Evolutionary conservation across 148 eudicot genomes (phyloP), one percentile per base, ranked within the genome.

Genomic region (Amaranthus palmeri): DNA sequence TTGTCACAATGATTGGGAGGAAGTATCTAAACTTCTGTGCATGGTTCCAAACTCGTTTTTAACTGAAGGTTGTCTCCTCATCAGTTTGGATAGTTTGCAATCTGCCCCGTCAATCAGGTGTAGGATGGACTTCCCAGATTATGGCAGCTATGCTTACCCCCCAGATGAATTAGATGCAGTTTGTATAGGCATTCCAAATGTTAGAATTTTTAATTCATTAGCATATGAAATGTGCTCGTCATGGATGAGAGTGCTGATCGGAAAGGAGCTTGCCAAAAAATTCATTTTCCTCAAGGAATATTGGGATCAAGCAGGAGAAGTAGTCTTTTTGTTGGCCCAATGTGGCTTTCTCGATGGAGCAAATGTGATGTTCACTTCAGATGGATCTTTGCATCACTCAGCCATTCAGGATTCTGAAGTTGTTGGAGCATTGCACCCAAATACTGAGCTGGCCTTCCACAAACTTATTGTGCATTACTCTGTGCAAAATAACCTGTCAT

Each of bases 1-100:
- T 62, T 86, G 85, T 83, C 97, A 89, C 80, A 89, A 88, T 81
- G 88, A 95, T 70, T 91, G 93, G 93, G 82, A 68, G 72, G 93
- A 91, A 85, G 88, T 85, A 72, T 86, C 83, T 53, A 84, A 78
- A 78, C 93, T 95, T 76, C 77, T 91, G 50, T 85, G 84, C 53
- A 74, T 86, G 69, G 82, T 89, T 72, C 98, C 98, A 69, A 77
- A 81, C 69, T 86, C 83, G 59, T 83, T 84, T 64, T 68, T 81
- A 62, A 74, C 87, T 73, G 76, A 68, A 55, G 84, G 88, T 77
- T 84, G 81, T 70, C 87, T 95, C 47, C 88, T 83, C 75, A 82
- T 95, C 76, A 80, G 90, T 69, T 80, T 88, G 86, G 96, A 92
- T 67, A 86, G 84, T 77, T 68, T 86, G 70, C 83, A 64, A 64